These are phyloP conservation scores for Aureobasidium sp. DNA, from an alignment of 2,329 filamentous ascomycete species.

Conservation along the genomic window DNA sequence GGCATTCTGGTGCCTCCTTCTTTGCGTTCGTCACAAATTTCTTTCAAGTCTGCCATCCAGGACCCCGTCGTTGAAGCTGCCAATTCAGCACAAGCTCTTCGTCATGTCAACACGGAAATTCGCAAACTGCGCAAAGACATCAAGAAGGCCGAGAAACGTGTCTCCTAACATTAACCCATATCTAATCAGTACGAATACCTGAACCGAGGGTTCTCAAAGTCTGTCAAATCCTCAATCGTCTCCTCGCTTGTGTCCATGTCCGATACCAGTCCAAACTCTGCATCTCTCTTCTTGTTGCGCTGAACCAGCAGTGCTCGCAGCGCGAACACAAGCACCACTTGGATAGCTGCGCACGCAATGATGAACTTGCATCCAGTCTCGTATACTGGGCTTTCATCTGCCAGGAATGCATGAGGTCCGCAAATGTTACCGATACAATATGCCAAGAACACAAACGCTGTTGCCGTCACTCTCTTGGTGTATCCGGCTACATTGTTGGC, in stretches of 20 bases:
- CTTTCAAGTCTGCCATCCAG: constrained; percentile 50
- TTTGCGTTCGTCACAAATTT: constrained; percentile 49
- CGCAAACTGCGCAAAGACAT: constrained; percentile 45
- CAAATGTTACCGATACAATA: neutral
- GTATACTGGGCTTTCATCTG: constrained; percentile 39
- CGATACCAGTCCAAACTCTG: constrained; percentile 16
- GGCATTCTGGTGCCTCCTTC: constrained; percentile 44
- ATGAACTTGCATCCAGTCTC: constrained; percentile 45
- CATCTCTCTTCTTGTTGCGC: constrained; percentile 33
- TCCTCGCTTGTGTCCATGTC: constrained; percentile 19
- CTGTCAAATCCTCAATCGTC: constrained; percentile 29
- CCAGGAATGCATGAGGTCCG: constrained; percentile 17
- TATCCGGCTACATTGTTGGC: neutral
- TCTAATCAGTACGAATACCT: constrained; percentile 20
- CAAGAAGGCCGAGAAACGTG: constrained; percentile 28
- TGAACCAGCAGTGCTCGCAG: constrained; percentile 29
- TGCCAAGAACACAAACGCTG: neutral
- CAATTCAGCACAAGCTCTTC: constrained; percentile 53
- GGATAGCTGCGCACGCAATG: constrained; percentile 37
- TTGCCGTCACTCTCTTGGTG: neutral
- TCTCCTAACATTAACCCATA: neutral
- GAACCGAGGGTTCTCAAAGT: constrained; percentile 29
- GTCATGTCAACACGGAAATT: constrained; percentile 59
- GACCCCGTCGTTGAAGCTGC: constrained; percentile 49
- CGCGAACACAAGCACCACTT: constrained; percentile 30